These are phyloP conservation scores for Neocucurbitaria cava DNA, from an alignment of 2,329 filamentous ascomycete genomes.

Conservation along the genomic window DNA sequence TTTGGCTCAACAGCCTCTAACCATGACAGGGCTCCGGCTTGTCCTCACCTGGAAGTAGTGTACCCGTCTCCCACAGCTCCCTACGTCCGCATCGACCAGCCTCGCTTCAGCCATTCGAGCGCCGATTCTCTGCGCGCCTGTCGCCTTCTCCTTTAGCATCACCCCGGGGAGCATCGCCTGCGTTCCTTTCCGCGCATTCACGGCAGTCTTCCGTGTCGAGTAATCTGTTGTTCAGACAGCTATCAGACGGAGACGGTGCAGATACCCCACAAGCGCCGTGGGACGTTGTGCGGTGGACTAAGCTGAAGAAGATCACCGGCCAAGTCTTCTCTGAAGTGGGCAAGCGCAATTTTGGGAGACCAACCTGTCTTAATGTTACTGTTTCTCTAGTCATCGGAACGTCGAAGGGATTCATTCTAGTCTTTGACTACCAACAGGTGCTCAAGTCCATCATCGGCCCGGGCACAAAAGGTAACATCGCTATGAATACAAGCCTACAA, in stretches of 20 bases:
- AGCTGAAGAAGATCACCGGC: conserved; percentile 83
- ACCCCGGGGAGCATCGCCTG: conserved; percentile 75
- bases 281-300: conserved; percentile 98
- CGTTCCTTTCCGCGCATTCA: conserved; percentile 77
- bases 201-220: conserved; percentile 81
- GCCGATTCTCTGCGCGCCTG: conserved; percentile 87
- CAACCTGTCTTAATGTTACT: conserved; percentile 88
- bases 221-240: conserved; percentile 65
- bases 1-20: conserved; percentile 12
- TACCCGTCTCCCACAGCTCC: conserved; percentile 72
- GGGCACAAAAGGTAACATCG: conserved; percentile 78
- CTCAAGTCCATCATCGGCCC: conserved; percentile 92
- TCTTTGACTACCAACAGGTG: conserved; percentile 98
- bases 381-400: conserved; percentile 90
- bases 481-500: neutral
- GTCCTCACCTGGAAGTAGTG: conserved; percentile 75
- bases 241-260: conserved; percentile 57
- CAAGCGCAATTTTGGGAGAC: conserved; percentile 88
- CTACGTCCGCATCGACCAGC: conserved; percentile 77
- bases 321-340: conserved; percentile 93
- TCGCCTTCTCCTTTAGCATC: conserved; percentile 66
- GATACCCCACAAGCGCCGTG: conserved; percentile 79
- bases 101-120: conserved; percentile 91
- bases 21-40: conserved; percentile 57
- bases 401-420: conserved; percentile 89